Base-by-base conservation (phyloP, 768 basidiomycete species). In the Lentinula lateritia region DNA sequence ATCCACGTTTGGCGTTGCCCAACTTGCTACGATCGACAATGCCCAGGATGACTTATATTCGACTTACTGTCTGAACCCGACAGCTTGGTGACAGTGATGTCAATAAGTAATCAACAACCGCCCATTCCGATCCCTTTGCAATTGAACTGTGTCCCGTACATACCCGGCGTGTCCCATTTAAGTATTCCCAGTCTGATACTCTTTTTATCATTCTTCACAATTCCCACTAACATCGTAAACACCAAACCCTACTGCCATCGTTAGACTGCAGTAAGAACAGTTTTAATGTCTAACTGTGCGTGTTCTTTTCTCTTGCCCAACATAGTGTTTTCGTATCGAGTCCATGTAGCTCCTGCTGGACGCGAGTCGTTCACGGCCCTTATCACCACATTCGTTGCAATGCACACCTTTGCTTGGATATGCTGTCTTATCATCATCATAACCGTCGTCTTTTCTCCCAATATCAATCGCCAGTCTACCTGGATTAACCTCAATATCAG, bases 401-500 rank as follows among this genome's bases (percentile, higher is more conserved):
- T 64, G 39, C 63, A 64, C 18, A 61, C 60, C 18, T 61, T 64
- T 36, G 50, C 34, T 28, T 64, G 53, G 60, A 43, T 50, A 18
- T 52, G 45, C 50, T 53, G 36, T 38, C 10, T 46, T 28, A 41
- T 61, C 12, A 61, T 64, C 39, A 52, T 58, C 15, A 10, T 39
- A 16, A 61, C 60, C 1, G 63, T 61, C 61, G 16, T 61, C 13
- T 23, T 46, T 8, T 58, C 54, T 15, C 46, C 38, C 15, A 39
- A 52, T 32, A 50, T 64, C n/a, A 38, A 41, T n/a, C 63, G 63
- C 23, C 54, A 50, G 16, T 32, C 59, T 42, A 61, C 63, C 23
- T 64, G 63, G 63, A n/a, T 64, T 41, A 64, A 64, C 43, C 61
- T 64, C 48, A 61, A 58, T 38, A 50, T 64, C 16, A 64, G 61